These are phyloP conservation scores for Syncephalastrum racemosum DNA, from an alignment of 371 early-diverging fungal genomes.

Conservation along the genomic window DNA sequence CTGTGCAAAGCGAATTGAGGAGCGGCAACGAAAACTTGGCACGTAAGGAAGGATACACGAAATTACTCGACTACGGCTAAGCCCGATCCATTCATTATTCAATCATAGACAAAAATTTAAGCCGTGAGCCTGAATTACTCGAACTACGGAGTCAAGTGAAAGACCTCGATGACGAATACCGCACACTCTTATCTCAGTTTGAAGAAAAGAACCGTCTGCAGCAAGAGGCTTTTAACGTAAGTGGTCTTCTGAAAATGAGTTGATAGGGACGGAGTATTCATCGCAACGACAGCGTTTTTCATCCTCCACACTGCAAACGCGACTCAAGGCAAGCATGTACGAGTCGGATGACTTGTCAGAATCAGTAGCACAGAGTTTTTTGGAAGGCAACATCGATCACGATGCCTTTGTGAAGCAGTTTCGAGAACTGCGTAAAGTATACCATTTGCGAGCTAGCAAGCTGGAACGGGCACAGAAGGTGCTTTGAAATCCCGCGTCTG, in stretches of 20 bases:
- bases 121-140: constrained; percentile 42
- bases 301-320: constrained; percentile 55
- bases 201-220: constrained; percentile 54
- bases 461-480: constrained; percentile 52
- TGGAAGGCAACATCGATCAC: constrained; percentile 60
- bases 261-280: neutral
- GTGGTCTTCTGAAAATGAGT: neutral
- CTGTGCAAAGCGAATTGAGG: constrained; percentile 53
- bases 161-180: constrained; percentile 38
- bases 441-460: constrained; percentile 63
- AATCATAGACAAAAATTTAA: constrained; percentile 48
- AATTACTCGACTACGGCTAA: neutral
- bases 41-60: constrained; percentile 33
- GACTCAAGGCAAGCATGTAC: constrained; percentile 54
- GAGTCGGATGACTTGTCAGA: constrained; percentile 66
- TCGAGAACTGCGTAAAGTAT: constrained; percentile 61
- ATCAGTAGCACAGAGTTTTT: constrained; percentile 57
- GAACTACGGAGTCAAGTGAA: constrained; percentile 42
- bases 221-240: constrained; percentile 59
- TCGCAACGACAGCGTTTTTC: constrained; percentile 48
- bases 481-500: neutral
- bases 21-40: constrained; percentile 59
- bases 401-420: constrained; percentile 62
- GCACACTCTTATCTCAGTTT: constrained; percentile 32
- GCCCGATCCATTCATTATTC: neutral